Conservation (phyloP, 2,329 filamentous ascomycete genomes). For the Alternaria arbusti region DNA sequence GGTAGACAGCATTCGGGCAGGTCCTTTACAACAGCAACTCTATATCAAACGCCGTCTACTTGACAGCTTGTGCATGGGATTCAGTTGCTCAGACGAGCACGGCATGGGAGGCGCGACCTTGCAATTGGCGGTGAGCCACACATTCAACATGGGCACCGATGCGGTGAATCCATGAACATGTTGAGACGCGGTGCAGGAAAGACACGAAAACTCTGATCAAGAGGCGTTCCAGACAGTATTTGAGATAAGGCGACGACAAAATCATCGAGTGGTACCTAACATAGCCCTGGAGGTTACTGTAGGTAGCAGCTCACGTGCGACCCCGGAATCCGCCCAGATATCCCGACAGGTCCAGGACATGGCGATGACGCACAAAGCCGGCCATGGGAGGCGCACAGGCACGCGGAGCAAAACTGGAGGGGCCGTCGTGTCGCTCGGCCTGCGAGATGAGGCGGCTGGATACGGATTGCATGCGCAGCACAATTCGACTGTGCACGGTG, state of each 20-base stretch:
- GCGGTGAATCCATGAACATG: constrained; percentile 14
- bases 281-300: background rate
- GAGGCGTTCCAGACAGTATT: background rate
- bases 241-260: background rate
- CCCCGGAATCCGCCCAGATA: background rate
- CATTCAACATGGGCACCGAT: constrained; percentile 5
- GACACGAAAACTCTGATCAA: constrained; percentile 5
- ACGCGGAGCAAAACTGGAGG: constrained; percentile 24
- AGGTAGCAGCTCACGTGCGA: background rate
- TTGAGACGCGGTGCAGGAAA: constrained; percentile 20
- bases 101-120: constrained; percentile 11
- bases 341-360: background rate
- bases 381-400: constrained; percentile 21
- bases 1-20: background rate
- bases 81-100: background rate
- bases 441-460: background rate
- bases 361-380: constrained; percentile 9
- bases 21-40: too few relatives aligned
- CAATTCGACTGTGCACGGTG: constrained; percentile 17
- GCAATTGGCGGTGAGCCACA: constrained; percentile 26
- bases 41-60: background rate
- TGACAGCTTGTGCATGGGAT: background rate
- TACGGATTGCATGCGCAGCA: constrained; percentile 16
- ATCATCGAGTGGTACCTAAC: background rate
- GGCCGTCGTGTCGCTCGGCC: constrained; percentile 9